These are phyloP conservation scores for Metschnikowia santaceciliae DNA, from an alignment of 805 yeast species.

Conservation along the genomic window DNA sequence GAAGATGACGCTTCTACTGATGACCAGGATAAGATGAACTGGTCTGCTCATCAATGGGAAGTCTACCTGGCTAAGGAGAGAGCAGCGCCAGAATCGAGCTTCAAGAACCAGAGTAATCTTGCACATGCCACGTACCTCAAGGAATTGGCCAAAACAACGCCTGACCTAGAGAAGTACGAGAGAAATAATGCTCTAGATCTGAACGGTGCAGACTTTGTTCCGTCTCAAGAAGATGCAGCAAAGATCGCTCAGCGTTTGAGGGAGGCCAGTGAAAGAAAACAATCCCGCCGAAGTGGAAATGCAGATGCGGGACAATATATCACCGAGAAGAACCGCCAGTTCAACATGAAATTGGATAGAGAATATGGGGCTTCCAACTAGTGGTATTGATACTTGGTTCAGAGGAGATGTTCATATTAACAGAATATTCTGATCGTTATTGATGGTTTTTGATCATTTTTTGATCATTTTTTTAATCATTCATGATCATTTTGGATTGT, in stretches of 20 bases:
- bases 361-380: conserved; percentile 13
- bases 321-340: conserved; percentile 70
- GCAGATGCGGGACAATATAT: conserved; percentile 44
- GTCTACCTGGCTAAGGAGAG: conserved; percentile 23
- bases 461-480: no score
- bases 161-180: conserved; percentile 41
- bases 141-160: conserved; percentile 36
- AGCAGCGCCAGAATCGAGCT: conserved; percentile 32
- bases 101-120: conserved; percentile 47
- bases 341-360: conserved; percentile 56
- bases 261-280: conserved; percentile 33
- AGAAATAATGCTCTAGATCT: background rate
- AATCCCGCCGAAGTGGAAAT: conserved; percentile 33
- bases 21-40: conserved; percentile 13
- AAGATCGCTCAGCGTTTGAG: conserved; percentile 29
- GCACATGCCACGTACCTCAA: conserved; percentile 62
- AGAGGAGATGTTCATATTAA: no score
- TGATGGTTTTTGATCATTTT: no score
- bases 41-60: conserved; percentile 60
- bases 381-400: no score
- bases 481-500: no score
- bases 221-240: conserved; percentile 14
- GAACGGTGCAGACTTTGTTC: background rate
- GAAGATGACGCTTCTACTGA: background rate
- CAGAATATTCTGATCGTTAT: no score